Percentiles rank a stretch among this genome's conserved stretches.
Evolutionary conservation across 805 yeast genomes (phyloP).

Genomic region (Jamesozyma hellenica): DNA sequence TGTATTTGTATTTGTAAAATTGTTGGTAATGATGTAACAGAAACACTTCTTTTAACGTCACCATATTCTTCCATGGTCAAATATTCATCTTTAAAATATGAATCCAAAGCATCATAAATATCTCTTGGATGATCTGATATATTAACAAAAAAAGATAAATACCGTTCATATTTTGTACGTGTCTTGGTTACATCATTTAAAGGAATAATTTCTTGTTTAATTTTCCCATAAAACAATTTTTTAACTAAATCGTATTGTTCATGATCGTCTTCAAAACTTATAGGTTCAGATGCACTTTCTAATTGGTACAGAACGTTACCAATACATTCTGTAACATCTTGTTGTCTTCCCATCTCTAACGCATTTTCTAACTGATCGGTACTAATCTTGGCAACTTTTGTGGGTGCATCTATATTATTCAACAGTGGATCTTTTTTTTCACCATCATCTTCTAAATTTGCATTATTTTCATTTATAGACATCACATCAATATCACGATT

Average conservation of each 20-base stretch:
- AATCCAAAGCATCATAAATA: conserved; percentile 83
- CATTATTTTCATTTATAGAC: neutral
- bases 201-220: conserved; percentile 65
- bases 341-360: conserved; percentile 79
- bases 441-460: neutral
- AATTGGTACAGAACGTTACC: conserved; percentile 86
- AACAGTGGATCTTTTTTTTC: neutral
- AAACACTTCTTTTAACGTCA: conserved; percentile 59
- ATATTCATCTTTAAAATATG: conserved; percentile 60
- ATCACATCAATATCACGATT: neutral
- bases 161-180: conserved; percentile 59
- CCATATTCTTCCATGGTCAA: conserved; percentile 62
- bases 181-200: conserved; percentile 28
- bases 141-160: conserved; percentile 71
- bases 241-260: conserved; percentile 82
- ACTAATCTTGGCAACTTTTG: conserved; percentile 28
- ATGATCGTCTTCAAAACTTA: conserved; percentile 50
- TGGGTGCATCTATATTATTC: conserved; percentile 11
- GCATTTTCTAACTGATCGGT: conserved; percentile 65
- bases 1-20: conserved; percentile 88
- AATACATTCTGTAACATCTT: conserved; percentile 95
- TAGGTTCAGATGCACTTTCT: conserved; percentile 76
- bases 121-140: conserved; percentile 82
- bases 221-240: conserved; percentile 72
- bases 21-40: conserved; percentile 64